phyloP scores from a whole-genome alignment of 2,329 filamentous ascomycete species.

The Microdochium bolleyi region DNA sequence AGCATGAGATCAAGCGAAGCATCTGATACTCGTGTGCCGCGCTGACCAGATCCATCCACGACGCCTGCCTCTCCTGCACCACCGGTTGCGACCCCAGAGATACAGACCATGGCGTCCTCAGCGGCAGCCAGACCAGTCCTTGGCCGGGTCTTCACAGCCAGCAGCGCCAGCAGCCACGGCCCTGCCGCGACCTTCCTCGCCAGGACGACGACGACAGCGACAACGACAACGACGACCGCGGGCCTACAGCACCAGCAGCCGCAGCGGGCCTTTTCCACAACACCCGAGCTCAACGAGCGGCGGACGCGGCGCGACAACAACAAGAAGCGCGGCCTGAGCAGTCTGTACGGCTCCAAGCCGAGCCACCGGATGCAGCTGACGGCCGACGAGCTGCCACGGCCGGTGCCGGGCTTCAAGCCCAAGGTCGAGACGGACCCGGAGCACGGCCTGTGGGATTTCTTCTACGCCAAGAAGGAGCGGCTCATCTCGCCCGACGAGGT shows the following conservation, averaged over 20 bases:
- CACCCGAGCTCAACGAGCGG: conserved; percentile 16
- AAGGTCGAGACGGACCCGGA: conserved; percentile 55
- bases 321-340: conserved; percentile 72
- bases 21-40: background rate
- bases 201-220: background rate
- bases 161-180: conserved; percentile 1
- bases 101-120: background rate
- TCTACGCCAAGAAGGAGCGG: conserved; percentile 61
- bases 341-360: conserved; percentile 63
- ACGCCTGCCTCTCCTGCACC: no score
- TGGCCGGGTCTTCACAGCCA: background rate
- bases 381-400: conserved; percentile 64
- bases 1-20: no score
- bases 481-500: conserved; percentile 67
- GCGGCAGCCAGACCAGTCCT: background rate
- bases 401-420: conserved; percentile 53
- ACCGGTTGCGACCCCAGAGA: background rate
- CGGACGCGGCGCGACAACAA: conserved; percentile 61
- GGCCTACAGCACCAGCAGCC: conserved; percentile 5
- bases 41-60: background rate
- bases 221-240: conserved; percentile 1
- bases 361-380: conserved; percentile 68
- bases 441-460: conserved; percentile 92
- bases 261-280: conserved; percentile 21
- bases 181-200: conserved; percentile 1